Conservation (phyloP, 2,329 filamentous ascomycete species). For the Alternaria viburni region DNA sequence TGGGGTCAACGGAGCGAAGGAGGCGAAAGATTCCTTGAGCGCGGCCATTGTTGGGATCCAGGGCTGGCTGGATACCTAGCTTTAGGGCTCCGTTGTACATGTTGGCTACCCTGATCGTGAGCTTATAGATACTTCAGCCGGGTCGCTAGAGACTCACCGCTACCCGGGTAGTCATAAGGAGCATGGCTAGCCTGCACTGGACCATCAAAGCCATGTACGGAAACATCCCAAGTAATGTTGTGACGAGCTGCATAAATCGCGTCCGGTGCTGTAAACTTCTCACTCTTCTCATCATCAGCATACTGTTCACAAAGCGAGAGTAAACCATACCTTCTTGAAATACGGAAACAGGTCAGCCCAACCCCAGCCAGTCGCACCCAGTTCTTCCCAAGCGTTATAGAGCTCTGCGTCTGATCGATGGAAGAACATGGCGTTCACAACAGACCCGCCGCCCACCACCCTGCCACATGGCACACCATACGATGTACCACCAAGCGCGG, state of each 20-base stretch:
- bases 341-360: slow-evolving; percentile 56
- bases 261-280: slow-evolving; percentile 28
- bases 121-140: neutral
- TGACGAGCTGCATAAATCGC: slow-evolving; percentile 14
- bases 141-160: slow-evolving; percentile 11
- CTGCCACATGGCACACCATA: slow-evolving; percentile 26
- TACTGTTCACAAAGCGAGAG: slow-evolving; percentile 58
- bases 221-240: slow-evolving; percentile 30
- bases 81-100: slow-evolving; percentile 24
- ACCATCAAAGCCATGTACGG: slow-evolving; percentile 26
- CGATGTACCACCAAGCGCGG: slow-evolving; percentile 19
- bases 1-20: slow-evolving; percentile 33
- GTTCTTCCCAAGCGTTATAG: slow-evolving; percentile 60
- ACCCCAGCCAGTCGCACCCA: slow-evolving; percentile 65
- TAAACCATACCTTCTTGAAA: slow-evolving; percentile 36
- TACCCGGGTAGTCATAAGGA: slow-evolving; percentile 32
- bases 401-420: slow-evolving; percentile 35
- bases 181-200: slow-evolving; percentile 32
- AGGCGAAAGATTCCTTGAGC: slow-evolving; percentile 42
- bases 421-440: slow-evolving; percentile 47
- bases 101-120: slow-evolving; percentile 14
- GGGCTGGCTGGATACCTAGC: slow-evolving; percentile 18
- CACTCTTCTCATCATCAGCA: slow-evolving; percentile 18
- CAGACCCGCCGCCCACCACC: slow-evolving; percentile 43
- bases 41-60: slow-evolving; percentile 29